These are phyloP conservation scores for Ustilago sp. DNA, from an alignment of 1,284 basidiomycete species.

Conservation along the genomic window DNA sequence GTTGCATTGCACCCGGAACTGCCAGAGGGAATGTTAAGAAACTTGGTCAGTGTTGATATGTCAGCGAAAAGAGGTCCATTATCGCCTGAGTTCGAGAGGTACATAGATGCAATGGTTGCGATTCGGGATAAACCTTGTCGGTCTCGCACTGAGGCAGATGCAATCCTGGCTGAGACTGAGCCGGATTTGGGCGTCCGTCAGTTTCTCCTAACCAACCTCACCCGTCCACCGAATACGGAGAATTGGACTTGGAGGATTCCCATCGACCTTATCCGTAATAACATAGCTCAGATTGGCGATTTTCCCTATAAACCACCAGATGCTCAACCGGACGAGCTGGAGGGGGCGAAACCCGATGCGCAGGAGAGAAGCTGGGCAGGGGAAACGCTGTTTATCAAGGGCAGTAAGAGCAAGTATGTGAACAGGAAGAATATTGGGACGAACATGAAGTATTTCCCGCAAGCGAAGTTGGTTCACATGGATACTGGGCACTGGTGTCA, in stretches of 20 bases:
- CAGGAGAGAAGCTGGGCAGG: constrained; percentile 73
- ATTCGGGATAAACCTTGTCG: constrained; percentile 75
- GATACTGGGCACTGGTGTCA: constrained; percentile 71
- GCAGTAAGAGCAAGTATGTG: constrained; percentile 76
- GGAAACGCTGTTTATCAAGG: constrained; percentile 81
- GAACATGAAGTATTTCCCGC: constrained; percentile 78
- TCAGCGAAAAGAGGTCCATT: constrained; percentile 77
- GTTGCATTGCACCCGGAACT: constrained; percentile 76
- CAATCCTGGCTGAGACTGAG: constrained; percentile 77
- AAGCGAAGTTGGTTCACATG: constrained; percentile 71
- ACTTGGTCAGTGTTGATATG: constrained; percentile 84
- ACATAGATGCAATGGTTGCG: constrained; percentile 79
- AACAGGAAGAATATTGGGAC: constrained; percentile 76
- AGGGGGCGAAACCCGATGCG: constrained; percentile 10
- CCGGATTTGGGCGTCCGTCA: constrained; percentile 77
- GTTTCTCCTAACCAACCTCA: constrained; percentile 85
- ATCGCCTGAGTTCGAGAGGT: constrained; percentile 75
- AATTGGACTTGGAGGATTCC: constrained; percentile 79
- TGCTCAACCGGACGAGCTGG: constrained; percentile 71
- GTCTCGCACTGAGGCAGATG: constrained; percentile 77
- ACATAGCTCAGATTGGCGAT: constrained; percentile 77
- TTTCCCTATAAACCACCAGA: constrained; percentile 75
- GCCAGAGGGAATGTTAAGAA: constrained; percentile 71
- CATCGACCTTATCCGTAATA: constrained; percentile 75
- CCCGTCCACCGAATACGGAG: constrained; percentile 68